Base-by-base conservation (phyloP, 257 asterid genomes). In the Solanum tarijense region DNA sequence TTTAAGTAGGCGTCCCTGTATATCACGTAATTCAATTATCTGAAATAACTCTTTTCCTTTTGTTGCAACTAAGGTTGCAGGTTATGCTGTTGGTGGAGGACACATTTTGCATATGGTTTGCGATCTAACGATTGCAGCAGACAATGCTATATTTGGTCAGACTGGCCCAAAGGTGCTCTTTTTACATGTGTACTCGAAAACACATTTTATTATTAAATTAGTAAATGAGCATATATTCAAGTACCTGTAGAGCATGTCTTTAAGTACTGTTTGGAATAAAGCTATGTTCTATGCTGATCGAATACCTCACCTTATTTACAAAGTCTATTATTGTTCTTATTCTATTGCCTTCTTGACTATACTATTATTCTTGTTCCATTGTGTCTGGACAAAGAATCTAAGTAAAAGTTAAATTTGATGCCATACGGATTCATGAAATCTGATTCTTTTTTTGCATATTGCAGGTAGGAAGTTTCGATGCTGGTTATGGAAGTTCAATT, bases 391-490 rank as follows among this genome's bases (percentile, higher is more conserved):
- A 46, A 79, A 79, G 21, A 79, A 27, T 43, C 38, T 43, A 16
- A 0, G 8, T 79, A 79, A 79, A 55, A 43, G 39, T 79, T 79
- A 27, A 79, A 43, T 43, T 46, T 43, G 38, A 79, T 43, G 13
- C n/a, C 62, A 78, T 25, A 25, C n/a, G 7, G 84, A 34, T 74
- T 86, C n/a, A 75, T 48, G 85, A 79, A 14, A 79, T 43, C 84
- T 41, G 66, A 79, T 79, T 46, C 85, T 46, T 18, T 41, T 79
- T 46, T 79, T 46, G 82, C 41, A 58, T 58, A 88, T 73, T 92
- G 86, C 90, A 96, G 98, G 99, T 97, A 39, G 99, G 99, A 91
- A 97, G 99, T 93, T 97, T 96, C 84, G 99, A 97, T 90, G 99
- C 99, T 89, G 99, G 99, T 87, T 97, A 93, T 52, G 99, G 99